phyloP scores from a whole-genome alignment of 208 protist species.

The Porcisia hertigi region DNA sequence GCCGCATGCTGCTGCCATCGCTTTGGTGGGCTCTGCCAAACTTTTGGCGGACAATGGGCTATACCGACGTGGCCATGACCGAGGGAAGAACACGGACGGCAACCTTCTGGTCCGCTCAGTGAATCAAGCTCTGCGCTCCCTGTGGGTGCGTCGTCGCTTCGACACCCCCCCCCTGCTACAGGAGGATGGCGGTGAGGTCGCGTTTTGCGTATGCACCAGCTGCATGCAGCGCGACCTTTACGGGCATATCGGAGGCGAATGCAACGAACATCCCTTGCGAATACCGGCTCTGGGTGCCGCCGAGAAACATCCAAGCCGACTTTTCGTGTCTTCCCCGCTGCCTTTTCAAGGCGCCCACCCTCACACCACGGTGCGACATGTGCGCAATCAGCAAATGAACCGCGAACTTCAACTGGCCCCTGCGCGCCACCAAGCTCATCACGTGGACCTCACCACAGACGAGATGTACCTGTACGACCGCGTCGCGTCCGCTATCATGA shows the following conservation, averaged over 20 bases:
- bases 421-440: conserved; percentile 18
- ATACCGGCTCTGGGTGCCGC: not conserved
- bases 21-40: conserved; percentile 13
- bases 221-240: conserved; percentile 16
- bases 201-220: conserved; percentile 14
- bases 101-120: not conserved
- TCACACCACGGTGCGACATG: conserved; percentile 53
- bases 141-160: conserved; percentile 1
- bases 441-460: conserved; percentile 17
- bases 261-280: conserved; percentile 2
- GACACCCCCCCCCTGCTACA: not conserved
- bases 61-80: conserved; percentile 8
- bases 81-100: conserved; percentile 6
- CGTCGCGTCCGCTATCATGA: conserved; percentile 30
- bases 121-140: not conserved
- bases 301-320: not conserved
- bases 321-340: conserved; percentile 17
- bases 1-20: conserved; percentile 22
- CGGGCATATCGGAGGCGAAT: not conserved
- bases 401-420: conserved; percentile 35
- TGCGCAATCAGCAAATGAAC: conserved; percentile 34
- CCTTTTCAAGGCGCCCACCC: conserved; percentile 24
- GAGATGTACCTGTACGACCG: conserved; percentile 44
- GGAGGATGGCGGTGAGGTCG: not conserved
- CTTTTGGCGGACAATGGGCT: conserved; percentile 21